Base-by-base conservation (phyloP, 1,139 yeast species). In the Nadsonia starkeyi-henricii region DNA sequence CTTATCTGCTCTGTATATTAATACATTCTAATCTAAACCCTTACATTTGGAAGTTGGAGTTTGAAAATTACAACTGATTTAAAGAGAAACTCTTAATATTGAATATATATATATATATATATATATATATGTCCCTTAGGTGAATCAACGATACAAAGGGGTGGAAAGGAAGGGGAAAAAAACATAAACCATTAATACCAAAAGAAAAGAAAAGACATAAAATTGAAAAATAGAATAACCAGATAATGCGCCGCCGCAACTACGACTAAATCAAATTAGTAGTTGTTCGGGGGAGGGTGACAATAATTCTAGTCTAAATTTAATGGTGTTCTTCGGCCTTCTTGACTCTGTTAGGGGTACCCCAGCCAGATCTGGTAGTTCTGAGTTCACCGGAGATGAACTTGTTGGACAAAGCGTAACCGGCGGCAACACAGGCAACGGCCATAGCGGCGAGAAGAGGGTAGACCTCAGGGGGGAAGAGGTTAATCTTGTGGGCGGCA, bases 361-460 rank as follows among this genome's bases (percentile, higher is more conserved):
- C 39, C 39, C 39, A 33, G 30, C 63, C 63, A 47, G 54, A 57
- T 49, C 63, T 59, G 48, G 50, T 42, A 43, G 59, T 52, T 53
- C 64, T 59, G 46, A 60, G 54, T 30, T 54, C 59, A 42, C 60
- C 64, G 23, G 53, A 50, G 19, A 53, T 48, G 48, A 60, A 52
- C 55, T 60, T 57, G 53, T 53, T 54, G 53, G 55, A 52, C 45
- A 54, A 46, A 44, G 57, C 53, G 55, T 57, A 58, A 26, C 51
- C 44, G 37, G 63, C 64, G 47, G 55, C 58, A 37, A 48, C 55
- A 42, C 55, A 51, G 42, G 59, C 64, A 46, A 60, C 55, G 33
- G 59, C 62, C 58, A 60, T 57, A 44, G 62, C 63, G 46, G 52
- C 61, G 51, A 61, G 56, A 45, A 61, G 53, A 48, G 65, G 65